Percentiles rank a stretch among this genome's conserved stretches.
Conservation (phyloP, 208 protist species). For the Herpetomonas tarakana region DNA sequence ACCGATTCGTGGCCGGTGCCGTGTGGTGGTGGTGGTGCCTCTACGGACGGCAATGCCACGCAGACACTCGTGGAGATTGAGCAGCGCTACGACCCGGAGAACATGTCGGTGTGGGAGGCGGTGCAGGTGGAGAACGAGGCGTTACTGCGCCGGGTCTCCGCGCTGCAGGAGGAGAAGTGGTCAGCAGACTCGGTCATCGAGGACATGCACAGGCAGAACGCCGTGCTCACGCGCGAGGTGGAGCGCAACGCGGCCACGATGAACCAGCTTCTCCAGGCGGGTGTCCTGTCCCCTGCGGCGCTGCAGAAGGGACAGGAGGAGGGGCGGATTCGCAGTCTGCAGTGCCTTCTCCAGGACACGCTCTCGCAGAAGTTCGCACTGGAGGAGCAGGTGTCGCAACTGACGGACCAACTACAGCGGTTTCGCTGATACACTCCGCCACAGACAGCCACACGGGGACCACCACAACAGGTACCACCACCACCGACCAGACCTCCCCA, state of each 20-base stretch:
- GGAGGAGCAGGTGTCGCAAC: constrained; percentile 31
- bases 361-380: constrained; percentile 57
- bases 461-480: too few relatives aligned
- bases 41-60: not conserved
- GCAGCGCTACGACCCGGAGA: constrained; percentile 37
- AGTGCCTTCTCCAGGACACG: constrained; percentile 61
- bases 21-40: not conserved
- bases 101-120: constrained; percentile 43
- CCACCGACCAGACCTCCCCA: too few relatives aligned
- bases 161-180: constrained; percentile 65
- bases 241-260: constrained; percentile 27
- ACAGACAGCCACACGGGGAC: too few relatives aligned
- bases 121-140: constrained; percentile 64
- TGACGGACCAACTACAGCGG: constrained; percentile 10
- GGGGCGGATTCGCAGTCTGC: constrained; percentile 40
- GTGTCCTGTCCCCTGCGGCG: constrained; percentile 14
- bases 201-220: constrained; percentile 35
- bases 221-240: constrained; percentile 26
- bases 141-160: constrained; percentile 34
- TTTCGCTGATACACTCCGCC: constrained; percentile 1
- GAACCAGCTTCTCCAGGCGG: constrained; percentile 26
- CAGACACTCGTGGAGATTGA: constrained; percentile 27
- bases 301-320: constrained; percentile 21
- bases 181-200: constrained; percentile 34
- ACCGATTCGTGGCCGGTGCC: not conserved